Evolutionary conservation across 1,284 basidiomycete species (phyloP), one percentile per base, ranked within the genome.

Genomic region (Earliella scabrosa): DNA sequence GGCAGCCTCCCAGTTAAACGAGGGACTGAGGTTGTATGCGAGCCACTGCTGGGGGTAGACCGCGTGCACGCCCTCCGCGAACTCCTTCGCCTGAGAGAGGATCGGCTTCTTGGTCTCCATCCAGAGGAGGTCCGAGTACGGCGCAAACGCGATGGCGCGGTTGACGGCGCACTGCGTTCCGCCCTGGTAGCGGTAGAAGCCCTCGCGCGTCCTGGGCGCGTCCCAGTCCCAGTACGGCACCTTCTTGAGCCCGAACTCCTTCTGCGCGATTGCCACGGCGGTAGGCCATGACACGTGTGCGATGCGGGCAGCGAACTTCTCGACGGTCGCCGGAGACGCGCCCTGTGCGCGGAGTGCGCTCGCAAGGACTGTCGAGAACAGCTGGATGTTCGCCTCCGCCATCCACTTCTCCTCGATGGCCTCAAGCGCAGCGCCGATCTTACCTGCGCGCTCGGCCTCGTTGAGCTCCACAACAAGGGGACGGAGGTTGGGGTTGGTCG

Each of bases 51-150:
- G 85, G 2, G 94, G 94, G 68, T 83, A 82, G 46, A 78, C 88
- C 26, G 85, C 84, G 66, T 92, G 93, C 35, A 98, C 93, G 50
- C 95, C 94, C 18, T 83, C 80, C 9, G 95, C 89, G 69, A 99
- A 99, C 79, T 98, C 94, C 69, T 85, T 86, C 31, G 97, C 97
- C 77, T 99, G 97, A 1, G 87, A 77, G 46, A 97, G 79, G 74
- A 98, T 97, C n/a, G 97, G 97, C 69, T 86, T 91, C 81, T 96
- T 96, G 60, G 97, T 99, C 82, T 99, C 97, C 95, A 97, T 97
- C 95, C 95, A 95, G 62, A 96, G 71, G 51, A 95, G 76, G 73
- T 98, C 96, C 36, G 93, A 90, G 74, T 97, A 94, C 1, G 94
- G 95, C 21, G 95, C 95, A 69, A 95, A 99, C 32, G 94, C 95